Evolutionary conservation across 179 eudicot species (phyloP).

Genomic region (Silene vulgaris): DNA sequence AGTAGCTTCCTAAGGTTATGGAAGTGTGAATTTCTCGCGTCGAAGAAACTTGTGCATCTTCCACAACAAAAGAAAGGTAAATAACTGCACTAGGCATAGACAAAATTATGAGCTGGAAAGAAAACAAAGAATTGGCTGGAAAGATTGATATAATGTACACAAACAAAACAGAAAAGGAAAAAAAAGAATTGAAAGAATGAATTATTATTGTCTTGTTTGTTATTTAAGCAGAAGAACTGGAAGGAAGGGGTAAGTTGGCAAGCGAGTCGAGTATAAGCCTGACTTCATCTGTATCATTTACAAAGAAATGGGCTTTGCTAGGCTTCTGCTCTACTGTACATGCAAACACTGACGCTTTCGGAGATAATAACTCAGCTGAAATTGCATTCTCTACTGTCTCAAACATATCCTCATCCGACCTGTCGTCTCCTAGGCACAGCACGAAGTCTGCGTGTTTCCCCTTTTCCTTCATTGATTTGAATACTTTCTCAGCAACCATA

Average conservation of each 20-base stretch:
- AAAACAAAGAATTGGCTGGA: neutral
- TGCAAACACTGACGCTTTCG: conserved; percentile 55
- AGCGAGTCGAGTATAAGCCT: conserved; percentile 58
- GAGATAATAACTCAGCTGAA: conserved; percentile 48
- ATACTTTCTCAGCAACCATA: conserved; percentile 63
- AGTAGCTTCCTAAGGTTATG: no score
- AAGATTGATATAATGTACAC: neutral
- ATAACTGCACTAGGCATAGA: neutral
- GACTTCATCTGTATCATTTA: conserved; percentile 71
- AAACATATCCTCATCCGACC: conserved; percentile 95
- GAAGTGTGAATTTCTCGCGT: no score
- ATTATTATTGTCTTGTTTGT: neutral
- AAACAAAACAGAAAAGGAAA: neutral
- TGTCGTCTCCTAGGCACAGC: conserved; percentile 76
- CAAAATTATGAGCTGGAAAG: neutral
- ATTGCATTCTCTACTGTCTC: conserved; percentile 55
- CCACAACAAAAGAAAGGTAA: no score
- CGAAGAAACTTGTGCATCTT: no score
- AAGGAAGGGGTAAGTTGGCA: conserved; percentile 56
- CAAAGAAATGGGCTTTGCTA: conserved; percentile 78
- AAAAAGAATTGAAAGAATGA: conserved; percentile 10
- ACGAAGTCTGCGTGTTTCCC: conserved; percentile 72
- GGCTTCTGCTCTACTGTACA: conserved; percentile 92
- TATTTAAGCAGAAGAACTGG: conserved; percentile 36
- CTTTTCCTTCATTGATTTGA: conserved; percentile 54